These are phyloP conservation scores for Glaciozyma antarctica DNA, from an alignment of 768 basidiomycete genomes.

Conservation along the genomic window DNA sequence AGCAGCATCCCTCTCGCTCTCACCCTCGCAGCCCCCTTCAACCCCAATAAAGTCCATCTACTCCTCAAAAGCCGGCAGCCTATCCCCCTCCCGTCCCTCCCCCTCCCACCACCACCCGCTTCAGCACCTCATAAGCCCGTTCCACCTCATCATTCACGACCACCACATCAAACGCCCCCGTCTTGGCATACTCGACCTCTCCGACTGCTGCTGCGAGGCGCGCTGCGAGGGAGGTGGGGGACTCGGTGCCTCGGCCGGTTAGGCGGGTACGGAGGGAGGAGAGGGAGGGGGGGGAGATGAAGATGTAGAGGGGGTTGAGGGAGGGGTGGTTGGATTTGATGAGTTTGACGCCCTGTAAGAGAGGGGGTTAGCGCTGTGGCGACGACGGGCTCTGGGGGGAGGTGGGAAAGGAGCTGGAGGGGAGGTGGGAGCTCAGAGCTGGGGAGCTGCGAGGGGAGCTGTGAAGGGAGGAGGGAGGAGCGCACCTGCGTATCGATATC, in stretches of 20 bases:
- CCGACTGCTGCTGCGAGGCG: slow-evolving; percentile 66
- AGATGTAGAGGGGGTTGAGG: slow-evolving; percentile 77
- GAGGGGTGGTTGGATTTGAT: slow-evolving; percentile 61
- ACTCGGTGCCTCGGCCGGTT: slow-evolving; percentile 72
- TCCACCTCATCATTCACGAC: slow-evolving; percentile 87
- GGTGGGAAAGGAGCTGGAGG: no score
- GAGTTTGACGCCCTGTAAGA: slow-evolving; percentile 71
- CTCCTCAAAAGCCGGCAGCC: slow-evolving; percentile 47
- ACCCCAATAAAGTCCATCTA: not conserved
- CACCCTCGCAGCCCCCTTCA: not conserved
- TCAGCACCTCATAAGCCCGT: slow-evolving; percentile 67
- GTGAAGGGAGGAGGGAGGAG: slow-evolving; percentile 13
- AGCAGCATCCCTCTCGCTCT: not conserved
- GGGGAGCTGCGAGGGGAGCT: not conserved
- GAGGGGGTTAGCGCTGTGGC: not conserved
- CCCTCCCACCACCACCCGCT: slow-evolving; percentile 64
- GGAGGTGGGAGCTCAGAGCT: no score
- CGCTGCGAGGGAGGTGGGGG: slow-evolving; percentile 58
- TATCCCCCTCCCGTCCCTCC: slow-evolving; percentile 53
- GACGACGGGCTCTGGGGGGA: no score
- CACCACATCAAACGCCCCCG: slow-evolving; percentile 64
- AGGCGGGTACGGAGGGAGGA: slow-evolving; percentile 60
- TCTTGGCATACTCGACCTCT: slow-evolving; percentile 76
- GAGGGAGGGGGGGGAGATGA: slow-evolving; percentile 81
- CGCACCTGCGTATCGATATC: slow-evolving; percentile 92